Evolutionary conservation across 202 grass and related monocot genomes (phyloP).

Genomic region (Zizania palustris): DNA sequence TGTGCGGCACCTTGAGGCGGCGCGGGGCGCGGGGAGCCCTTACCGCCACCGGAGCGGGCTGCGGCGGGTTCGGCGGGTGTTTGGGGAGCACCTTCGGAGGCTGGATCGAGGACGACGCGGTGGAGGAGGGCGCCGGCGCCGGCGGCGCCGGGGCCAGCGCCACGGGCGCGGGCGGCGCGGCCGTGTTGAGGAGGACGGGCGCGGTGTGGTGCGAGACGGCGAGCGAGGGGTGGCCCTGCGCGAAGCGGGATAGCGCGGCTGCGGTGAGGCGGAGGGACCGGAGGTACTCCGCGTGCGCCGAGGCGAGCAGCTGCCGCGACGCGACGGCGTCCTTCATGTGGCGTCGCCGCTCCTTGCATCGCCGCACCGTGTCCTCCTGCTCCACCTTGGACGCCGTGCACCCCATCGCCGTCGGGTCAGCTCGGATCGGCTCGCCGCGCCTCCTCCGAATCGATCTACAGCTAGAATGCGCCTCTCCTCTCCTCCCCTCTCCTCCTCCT

Average conservation of each 20-base stretch:
- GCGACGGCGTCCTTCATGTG: constrained; percentile 85
- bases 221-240: constrained; percentile 75
- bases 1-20: constrained; percentile 64
- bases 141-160: neutral
- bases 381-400: constrained; percentile 90
- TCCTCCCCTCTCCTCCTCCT: neutral
- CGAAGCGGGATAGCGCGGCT: constrained; percentile 77
- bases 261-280: constrained; percentile 75
- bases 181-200: constrained; percentile 69
- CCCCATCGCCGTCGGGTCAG: constrained; percentile 51
- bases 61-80: constrained; percentile 35
- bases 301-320: constrained; percentile 82
- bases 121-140: constrained; percentile 12
- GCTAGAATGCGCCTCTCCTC: neutral
- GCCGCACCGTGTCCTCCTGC: constrained; percentile 93
- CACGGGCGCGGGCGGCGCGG: constrained; percentile 30
- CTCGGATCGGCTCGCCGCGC: constrained; percentile 30
- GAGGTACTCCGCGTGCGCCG: constrained; percentile 92
- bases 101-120: constrained; percentile 34
- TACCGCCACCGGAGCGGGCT: constrained; percentile 36
- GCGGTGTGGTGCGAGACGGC: constrained; percentile 82
- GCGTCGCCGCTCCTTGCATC: constrained; percentile 95
- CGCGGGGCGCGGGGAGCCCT: constrained; percentile 36
- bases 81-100: constrained; percentile 32
- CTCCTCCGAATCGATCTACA: too few relatives aligned